Evolutionary conservation across 2,329 filamentous ascomycete species (phyloP).

Genomic region (Hymenoscyphus fructigenus): DNA sequence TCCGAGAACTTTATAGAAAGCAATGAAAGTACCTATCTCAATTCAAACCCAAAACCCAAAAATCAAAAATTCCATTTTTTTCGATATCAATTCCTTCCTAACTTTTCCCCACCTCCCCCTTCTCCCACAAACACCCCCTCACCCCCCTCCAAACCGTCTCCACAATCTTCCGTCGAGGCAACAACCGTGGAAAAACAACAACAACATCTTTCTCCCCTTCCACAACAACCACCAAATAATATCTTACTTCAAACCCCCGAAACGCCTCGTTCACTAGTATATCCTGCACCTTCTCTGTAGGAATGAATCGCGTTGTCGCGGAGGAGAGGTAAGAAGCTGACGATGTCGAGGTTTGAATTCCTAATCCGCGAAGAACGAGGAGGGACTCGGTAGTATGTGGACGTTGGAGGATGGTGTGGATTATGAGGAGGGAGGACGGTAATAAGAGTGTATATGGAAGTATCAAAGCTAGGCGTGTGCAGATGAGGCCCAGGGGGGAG

Average conservation of each 20-base stretch:
- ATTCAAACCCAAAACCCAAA: conserved; percentile 11
- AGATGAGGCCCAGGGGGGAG: conserved; percentile 37
- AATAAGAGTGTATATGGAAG: conserved; percentile 44
- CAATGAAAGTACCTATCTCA: conserved; percentile 8
- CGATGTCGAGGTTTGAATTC: conserved; percentile 81
- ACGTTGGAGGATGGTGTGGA: conserved; percentile 48
- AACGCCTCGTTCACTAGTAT: conserved; percentile 96
- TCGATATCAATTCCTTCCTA: conserved; percentile 8
- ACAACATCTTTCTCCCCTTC: conserved; percentile 85
- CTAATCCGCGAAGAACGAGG: conserved; percentile 82
- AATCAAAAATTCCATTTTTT: conserved; percentile 8
- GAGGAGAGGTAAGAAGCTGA: conserved; percentile 65
- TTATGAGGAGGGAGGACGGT: conserved; percentile 38
- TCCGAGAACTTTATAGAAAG: neutral
- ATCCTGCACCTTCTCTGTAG: conserved; percentile 88
- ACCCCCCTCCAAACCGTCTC: conserved; percentile 90
- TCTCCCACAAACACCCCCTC: conserved; percentile 77
- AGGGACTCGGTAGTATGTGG: conserved; percentile 73
- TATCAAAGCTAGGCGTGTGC: conserved; percentile 36
- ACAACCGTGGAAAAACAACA: conserved; percentile 85
- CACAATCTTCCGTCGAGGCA: conserved; percentile 73
- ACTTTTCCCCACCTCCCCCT: conserved; percentile 38
- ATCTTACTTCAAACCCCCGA: conserved; percentile 83
- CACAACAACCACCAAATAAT: conserved; percentile 87
- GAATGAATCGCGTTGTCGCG: conserved; percentile 73